Conservation (phyloP, 1,284 basidiomycete species). For the Apiotrichum akiyoshidainum region DNA sequence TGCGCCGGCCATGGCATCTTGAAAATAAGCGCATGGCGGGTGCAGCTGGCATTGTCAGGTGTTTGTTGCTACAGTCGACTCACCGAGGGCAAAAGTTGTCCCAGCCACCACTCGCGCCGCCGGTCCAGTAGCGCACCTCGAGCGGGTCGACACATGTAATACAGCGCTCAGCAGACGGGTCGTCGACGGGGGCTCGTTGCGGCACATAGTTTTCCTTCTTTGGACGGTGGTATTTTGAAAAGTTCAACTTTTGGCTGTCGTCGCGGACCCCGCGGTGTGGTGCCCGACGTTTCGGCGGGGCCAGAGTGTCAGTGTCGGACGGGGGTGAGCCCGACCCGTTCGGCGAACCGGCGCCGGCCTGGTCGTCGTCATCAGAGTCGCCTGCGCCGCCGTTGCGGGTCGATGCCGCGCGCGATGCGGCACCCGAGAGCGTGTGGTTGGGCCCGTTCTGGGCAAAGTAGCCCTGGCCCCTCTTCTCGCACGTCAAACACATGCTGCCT, state of each 20-base stretch:
- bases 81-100: constrained; percentile 36
- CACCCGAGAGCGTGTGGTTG: background rate
- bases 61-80: constrained; percentile 2
- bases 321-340: background rate
- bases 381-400: too few species aligned
- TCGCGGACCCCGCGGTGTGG: constrained; percentile 22
- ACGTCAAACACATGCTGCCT: constrained; percentile 40
- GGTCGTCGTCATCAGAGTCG: background rate
- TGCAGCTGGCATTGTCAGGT: constrained; percentile 25
- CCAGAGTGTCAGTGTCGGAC: too few species aligned
- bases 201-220: constrained; percentile 23
- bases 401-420: background rate
- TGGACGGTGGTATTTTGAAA: background rate
- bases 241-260: background rate
- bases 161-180: constrained; percentile 26
- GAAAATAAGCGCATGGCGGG: constrained; percentile 46
- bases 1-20: constrained; percentile 44
- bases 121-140: constrained; percentile 22
- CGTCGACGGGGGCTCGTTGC: constrained; percentile 18
- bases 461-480: constrained; percentile 27
- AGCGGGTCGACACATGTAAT: constrained; percentile 39
- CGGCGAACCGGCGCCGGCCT: background rate
- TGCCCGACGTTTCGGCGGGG: too few species aligned
- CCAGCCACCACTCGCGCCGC: constrained; percentile 18
- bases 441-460: constrained; percentile 1